These are phyloP conservation scores for Danielozyma ontarioensis DNA, from an alignment of 805 yeast genomes.

Conservation along the genomic window DNA sequence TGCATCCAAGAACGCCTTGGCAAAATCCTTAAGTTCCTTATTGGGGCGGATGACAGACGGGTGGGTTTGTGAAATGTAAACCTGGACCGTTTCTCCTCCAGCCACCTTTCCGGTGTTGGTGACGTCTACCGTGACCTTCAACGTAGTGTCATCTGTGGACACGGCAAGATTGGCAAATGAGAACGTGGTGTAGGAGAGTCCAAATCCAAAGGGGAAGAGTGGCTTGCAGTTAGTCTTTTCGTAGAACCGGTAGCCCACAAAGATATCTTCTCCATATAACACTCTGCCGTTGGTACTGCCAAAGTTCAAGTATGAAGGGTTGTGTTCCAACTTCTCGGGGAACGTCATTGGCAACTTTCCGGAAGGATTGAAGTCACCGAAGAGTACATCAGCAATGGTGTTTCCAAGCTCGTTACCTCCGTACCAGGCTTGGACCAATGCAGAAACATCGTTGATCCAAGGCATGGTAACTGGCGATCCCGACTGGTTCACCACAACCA, in stretches of 20 bases:
- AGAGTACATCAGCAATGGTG: constrained; percentile 54
- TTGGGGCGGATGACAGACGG: constrained; percentile 45
- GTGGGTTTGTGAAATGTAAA: constrained; percentile 39
- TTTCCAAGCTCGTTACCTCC: constrained; percentile 58
- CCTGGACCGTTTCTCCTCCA: constrained; percentile 55
- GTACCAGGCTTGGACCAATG: constrained; percentile 49
- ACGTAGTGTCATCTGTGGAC: constrained; percentile 16
- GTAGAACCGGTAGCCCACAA: constrained; percentile 58
- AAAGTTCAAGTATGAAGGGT: constrained; percentile 52
- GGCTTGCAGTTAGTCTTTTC: constrained; percentile 46
- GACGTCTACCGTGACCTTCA: constrained; percentile 34
- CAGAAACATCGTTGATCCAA: constrained; percentile 39
- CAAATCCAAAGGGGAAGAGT: constrained; percentile 58
- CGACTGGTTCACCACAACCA: constrained; percentile 51
- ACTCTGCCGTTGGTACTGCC: constrained; percentile 48
- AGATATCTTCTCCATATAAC: constrained; percentile 62
- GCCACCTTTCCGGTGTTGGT: constrained; percentile 43
- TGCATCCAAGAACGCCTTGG: constrained; percentile 41
- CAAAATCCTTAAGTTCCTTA: constrained; percentile 58
- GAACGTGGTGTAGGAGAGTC: constrained; percentile 56
- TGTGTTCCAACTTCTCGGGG: constrained; percentile 48
- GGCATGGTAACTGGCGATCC: constrained; percentile 62
- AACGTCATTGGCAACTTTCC: constrained; percentile 55
- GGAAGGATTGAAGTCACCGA: constrained; percentile 56
- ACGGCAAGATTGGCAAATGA: constrained; percentile 34